phyloP scores from a whole-genome alignment of 768 basidiomycete genomes.

The Auricularia sp. region DNA sequence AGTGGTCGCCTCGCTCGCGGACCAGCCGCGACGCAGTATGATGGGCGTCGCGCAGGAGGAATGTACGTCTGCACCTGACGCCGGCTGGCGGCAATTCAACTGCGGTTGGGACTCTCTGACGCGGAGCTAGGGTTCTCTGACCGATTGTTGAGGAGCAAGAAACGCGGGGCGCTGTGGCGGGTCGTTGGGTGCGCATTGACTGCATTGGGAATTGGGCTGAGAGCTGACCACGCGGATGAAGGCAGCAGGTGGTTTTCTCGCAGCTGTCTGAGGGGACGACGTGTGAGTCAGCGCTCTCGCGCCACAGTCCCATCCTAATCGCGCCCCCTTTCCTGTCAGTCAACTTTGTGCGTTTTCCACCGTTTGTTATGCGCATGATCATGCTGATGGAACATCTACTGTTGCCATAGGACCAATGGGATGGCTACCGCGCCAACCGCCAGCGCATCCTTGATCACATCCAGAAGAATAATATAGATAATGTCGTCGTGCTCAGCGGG shows the following conservation, averaged over 20 bases:
- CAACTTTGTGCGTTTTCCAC: slow-evolving; percentile 15
- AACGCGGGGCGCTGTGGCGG: slow-evolving; percentile 42
- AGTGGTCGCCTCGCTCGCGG: slow-evolving; percentile 37
- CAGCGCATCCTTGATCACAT: slow-evolving; percentile 41
- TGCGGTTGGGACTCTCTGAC: background rate
- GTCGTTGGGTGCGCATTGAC: slow-evolving; percentile 32
- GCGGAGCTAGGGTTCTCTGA: slow-evolving; percentile 34
- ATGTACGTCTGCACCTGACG: slow-evolving; percentile 23
- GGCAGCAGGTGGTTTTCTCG: slow-evolving; percentile 49
- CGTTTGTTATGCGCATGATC: background rate
- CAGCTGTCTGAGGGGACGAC: slow-evolving; percentile 32
- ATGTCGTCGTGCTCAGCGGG: slow-evolving; percentile 46
- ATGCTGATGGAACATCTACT: background rate
- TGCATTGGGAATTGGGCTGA: too few species aligned
- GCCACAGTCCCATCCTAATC: background rate
- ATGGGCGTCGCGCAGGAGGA: slow-evolving; percentile 47
- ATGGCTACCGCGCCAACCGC: slow-evolving; percentile 47
- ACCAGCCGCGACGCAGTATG: slow-evolving; percentile 35
- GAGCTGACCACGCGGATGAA: slow-evolving; percentile 8
- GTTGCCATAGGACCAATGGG: slow-evolving; percentile 39
- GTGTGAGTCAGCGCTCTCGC: slow-evolving; percentile 14
- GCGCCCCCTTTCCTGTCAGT: slow-evolving; percentile 4
- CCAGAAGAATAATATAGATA: slow-evolving; percentile 38
- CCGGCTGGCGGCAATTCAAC: too few species aligned
- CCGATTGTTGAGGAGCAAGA: slow-evolving; percentile 34